These are phyloP conservation scores for Pseudogymnoascus verrucosus DNA, from an alignment of 2,329 filamentous ascomycete species.

Conservation along the genomic window DNA sequence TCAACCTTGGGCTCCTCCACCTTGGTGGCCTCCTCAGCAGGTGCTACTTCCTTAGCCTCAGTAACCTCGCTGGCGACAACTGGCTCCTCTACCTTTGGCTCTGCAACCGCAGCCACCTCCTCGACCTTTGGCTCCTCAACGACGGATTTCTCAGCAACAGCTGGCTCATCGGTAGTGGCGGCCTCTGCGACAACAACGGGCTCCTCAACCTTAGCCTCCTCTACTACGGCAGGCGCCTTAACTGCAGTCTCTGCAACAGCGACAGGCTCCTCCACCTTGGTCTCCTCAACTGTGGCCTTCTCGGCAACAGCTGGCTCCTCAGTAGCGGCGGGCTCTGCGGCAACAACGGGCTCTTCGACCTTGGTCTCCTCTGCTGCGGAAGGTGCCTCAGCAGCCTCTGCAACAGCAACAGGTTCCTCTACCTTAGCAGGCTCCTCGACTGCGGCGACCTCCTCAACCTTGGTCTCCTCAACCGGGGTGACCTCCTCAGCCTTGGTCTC, in stretches of 20 bases:
- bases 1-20: background rate
- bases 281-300: background rate
- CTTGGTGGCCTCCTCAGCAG: background rate
- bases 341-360: background rate
- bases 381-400: background rate
- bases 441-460: background rate
- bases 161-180: background rate
- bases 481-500: background rate
- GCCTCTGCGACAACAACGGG: background rate
- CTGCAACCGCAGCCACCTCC: background rate
- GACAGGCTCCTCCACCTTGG: background rate
- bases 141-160: background rate
- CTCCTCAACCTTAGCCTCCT: background rate
- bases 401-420: no score
- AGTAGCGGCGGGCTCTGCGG: background rate
- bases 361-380: background rate
- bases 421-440: background rate
- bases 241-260: background rate
- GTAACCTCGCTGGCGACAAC: background rate
- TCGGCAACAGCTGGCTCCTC: background rate
- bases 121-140: background rate
- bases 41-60: background rate
- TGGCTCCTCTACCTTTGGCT: background rate
- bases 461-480: background rate
- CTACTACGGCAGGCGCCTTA: background rate